Base-by-base conservation (phyloP, 129 eudicot species). In the Chrysanthemum lavandulifolium region DNA sequence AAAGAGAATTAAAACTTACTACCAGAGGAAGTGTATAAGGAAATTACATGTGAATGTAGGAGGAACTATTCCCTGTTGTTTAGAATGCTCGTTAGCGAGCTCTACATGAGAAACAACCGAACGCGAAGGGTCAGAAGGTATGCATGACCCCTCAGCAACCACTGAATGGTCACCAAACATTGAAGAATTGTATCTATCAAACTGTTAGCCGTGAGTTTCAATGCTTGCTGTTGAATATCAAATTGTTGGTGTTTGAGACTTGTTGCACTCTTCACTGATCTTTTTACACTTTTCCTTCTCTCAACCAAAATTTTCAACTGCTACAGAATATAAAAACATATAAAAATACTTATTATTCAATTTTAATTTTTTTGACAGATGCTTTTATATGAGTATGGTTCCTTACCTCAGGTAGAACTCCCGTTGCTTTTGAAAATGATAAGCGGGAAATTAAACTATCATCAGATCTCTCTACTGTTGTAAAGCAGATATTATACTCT, bases 401-500 rank as follows among this genome's bases (percentile, higher is more conserved):
- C 15, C 68, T 79, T 84, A 95, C 99, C 95, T 90, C 96, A 19
- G 99, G 99, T 69, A 95, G 78, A 76, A 95, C 88, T 74, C 99
- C 96, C 11, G 89, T 82, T 61, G 71, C 82, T 81, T 73, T 79
- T 76, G 85, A 80, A 52, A 96, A 86, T 65, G 99, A 97, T 77
- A 95, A 79, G 63, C 78, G 82, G 12, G 97, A 92, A 78, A 74
- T 68, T 61, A 85, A 78, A 73, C 87, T 91, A 77, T 88, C 99
- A 27, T 74, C 71, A 68, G 89, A 81, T 78, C 97, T 88, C 78
- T 95, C 97, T 71, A 91, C 97, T 54, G 97, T 95, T 69, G 99
- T 95, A 61, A 95, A 95, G 78, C 99, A 95, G 61, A 95, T 95
- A 83, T 95, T 95, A 77, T 95, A 95, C 72, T 95, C 99, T 97